These are phyloP conservation scores for Heracleum sosnowskyi DNA, from an alignment of 129 eudicot genomes.

Conservation along the genomic window DNA sequence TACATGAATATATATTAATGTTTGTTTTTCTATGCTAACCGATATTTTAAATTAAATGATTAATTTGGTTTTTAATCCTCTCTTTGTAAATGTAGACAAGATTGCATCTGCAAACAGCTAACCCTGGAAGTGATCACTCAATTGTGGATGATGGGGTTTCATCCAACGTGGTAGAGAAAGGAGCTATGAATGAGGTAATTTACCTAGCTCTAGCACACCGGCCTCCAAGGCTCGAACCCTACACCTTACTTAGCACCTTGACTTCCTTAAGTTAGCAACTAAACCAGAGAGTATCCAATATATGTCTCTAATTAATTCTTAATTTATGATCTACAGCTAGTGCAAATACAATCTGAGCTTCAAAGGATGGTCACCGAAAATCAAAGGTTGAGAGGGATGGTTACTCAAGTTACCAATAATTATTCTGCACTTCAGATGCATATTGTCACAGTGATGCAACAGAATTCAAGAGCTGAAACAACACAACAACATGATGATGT, in stretches of 20 bases:
- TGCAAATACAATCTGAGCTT: slow-evolving; percentile 45
- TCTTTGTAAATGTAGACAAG: slow-evolving; percentile 40
- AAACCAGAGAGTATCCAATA: too few relatives aligned
- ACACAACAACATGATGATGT: slow-evolving; percentile 18
- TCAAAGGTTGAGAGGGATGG: slow-evolving; percentile 55
- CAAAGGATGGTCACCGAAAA: slow-evolving; percentile 60
- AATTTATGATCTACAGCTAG: slow-evolving; percentile 27
- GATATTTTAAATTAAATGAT: too few relatives aligned
- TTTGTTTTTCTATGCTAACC: too few relatives aligned
- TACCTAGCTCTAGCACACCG: neutral
- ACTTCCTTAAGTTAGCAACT: too few relatives aligned
- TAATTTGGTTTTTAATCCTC: neutral
- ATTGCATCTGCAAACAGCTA: slow-evolving; percentile 50
- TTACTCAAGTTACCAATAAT: slow-evolving; percentile 49
- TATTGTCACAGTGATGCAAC: slow-evolving; percentile 48
- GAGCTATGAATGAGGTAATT: slow-evolving; percentile 59
- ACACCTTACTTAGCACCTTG: neutral
- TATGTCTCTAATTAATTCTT: neutral
- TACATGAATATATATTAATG: neutral
- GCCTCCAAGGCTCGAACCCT: neutral
- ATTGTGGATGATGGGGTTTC: slow-evolving; percentile 58
- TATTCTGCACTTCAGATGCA: slow-evolving; percentile 55
- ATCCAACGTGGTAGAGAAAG: slow-evolving; percentile 31
- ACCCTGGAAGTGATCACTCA: slow-evolving; percentile 52
- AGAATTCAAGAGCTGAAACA: slow-evolving; percentile 28